Base-by-base conservation (phyloP, 192 early-diverging fungal genomes). In the Coemansia sp. region DNA sequence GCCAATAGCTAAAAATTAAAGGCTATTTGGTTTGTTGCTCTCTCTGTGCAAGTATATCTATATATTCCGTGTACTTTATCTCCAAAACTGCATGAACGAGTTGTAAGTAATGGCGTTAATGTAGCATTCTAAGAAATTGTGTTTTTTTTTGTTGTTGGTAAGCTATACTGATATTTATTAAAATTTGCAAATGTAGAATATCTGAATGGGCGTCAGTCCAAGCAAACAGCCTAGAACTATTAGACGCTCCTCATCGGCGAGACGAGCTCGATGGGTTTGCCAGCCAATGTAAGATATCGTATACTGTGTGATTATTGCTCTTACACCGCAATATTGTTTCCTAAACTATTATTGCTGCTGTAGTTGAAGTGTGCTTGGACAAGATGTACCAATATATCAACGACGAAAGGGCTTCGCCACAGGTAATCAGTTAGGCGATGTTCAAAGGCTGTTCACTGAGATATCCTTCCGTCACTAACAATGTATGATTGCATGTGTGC, bases 321-420 rank as follows among this genome's bases (percentile, higher is more conserved):
- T n/a, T 24, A 24, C 1, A 1, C 24, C 24, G 12, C 1, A 53
- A 15, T 13, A 4, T 13, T 27, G 11, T 11, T 53, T 53, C 10
- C 45, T 49, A 49, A 49, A 53, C 4, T 53, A 29, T 13, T 15
- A 11, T 29, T 3, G 24, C 22, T 1, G 50, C 3, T 75, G 52
- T 75, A 76, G 74, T 76, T 37, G 69, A 76, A 13, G 45, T 24
- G 16, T 76, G 69, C 53, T 27, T 71, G 41, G 62, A 69, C 22
- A 40, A 68, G 9, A 71, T 72, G 66, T 78, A 78, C 62, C 35
- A 56, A 44, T 20, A 15, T 2, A 7, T 56, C 5, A 32, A 30
- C 29, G 53, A 34, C 53, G 29, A 34, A 30, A 56, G 16, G 15
- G 2, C 29, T 2, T 32, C 2, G 7, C 2, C 15, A 56, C 29